phyloP scores from a whole-genome alignment of 2,329 filamentous ascomycete species.

The Xylariaceae sp. region DNA sequence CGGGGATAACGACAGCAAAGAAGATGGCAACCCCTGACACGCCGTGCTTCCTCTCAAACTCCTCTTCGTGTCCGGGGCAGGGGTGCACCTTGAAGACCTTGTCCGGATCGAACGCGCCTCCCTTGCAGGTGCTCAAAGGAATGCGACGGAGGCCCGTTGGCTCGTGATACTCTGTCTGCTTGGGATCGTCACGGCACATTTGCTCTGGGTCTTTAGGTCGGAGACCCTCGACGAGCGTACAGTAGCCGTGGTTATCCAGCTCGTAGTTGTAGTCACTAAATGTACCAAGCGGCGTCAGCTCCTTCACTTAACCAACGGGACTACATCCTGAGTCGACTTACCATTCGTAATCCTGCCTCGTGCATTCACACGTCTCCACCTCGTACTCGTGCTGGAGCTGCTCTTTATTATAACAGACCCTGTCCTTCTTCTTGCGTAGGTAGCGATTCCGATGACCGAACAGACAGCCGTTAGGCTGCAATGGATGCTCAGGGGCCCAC shows the following conservation, averaged over 20 bases:
- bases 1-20: slow-evolving; percentile 74
- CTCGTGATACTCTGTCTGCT: slow-evolving; percentile 72
- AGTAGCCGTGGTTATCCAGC: slow-evolving; percentile 69
- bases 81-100: slow-evolving; percentile 54
- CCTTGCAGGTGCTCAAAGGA: slow-evolving; percentile 79
- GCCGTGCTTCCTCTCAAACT: slow-evolving; percentile 68
- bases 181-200: slow-evolving; percentile 56
- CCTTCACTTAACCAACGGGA: not conserved
- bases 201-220: slow-evolving; percentile 47
- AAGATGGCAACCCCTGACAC: slow-evolving; percentile 71
- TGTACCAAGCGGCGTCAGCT: too few species aligned
- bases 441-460: slow-evolving; percentile 91
- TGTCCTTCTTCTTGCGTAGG: slow-evolving; percentile 77
- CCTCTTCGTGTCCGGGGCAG: slow-evolving; percentile 75
- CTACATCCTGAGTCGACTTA: slow-evolving; percentile 38
- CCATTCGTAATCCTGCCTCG: slow-evolving; percentile 87
- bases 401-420: slow-evolving; percentile 75
- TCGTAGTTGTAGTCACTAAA: slow-evolving; percentile 89
- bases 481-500: slow-evolving; percentile 83
- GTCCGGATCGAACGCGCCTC: slow-evolving; percentile 65
- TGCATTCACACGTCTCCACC: slow-evolving; percentile 77
- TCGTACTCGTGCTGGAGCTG: slow-evolving; percentile 65
- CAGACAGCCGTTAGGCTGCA: slow-evolving; percentile 72
- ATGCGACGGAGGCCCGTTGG: slow-evolving; percentile 86
- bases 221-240: slow-evolving; percentile 69